Evolutionary conservation across 192 early-diverging fungal species (phyloP), one percentile per base, ranked within the genome.

Genomic region (Funneliformis geosporum): DNA sequence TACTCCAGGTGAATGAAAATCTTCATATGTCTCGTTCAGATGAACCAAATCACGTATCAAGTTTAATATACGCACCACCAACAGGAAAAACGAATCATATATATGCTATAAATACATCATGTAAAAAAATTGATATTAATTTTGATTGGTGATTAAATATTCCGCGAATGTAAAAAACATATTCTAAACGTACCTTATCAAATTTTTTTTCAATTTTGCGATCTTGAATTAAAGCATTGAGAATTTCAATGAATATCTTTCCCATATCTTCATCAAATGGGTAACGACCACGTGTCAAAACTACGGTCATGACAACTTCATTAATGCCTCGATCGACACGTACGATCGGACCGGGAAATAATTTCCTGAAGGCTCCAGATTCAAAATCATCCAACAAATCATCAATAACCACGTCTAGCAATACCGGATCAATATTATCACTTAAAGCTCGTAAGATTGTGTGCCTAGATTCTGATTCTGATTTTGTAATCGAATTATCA

Each of bases 11-110:
- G 40, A 69, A 69, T 69, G 42, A 69, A 69, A 69, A 2, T 69
- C 67, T 43, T 69, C 67, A n/a, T 69, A 69, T n/a, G n/a, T 69
- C 23, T 69, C 67, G n/a, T 69, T 69, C 18, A 69, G 14, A 40
- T 69, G 67, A 43, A 69, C 38, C 38, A 69, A 69, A 69, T 69
- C 38, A 43, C 67, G 33, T 43, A 69, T 69, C 10, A 69, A n/a
- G 42, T 69, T 69, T 42, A 69, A 42, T 69, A 69, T 43, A 16
- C 67, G 33, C 8, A 69, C 67, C 2, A 33, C 21, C 42, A 69
- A 42, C n/a, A 42, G n/a, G 67, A 69, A 69, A 42, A 23, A 44
- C 21, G 67, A 69, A 69, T 69, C 67, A n/a, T 69, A 69, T 43
- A 42, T 69, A n/a, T n/a, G 28, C 67, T 69, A 44, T n/a, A 9